These are phyloP conservation scores for Fagopyrum homotropicum DNA, from an alignment of 148 eudicot species.

Conservation along the genomic window DNA sequence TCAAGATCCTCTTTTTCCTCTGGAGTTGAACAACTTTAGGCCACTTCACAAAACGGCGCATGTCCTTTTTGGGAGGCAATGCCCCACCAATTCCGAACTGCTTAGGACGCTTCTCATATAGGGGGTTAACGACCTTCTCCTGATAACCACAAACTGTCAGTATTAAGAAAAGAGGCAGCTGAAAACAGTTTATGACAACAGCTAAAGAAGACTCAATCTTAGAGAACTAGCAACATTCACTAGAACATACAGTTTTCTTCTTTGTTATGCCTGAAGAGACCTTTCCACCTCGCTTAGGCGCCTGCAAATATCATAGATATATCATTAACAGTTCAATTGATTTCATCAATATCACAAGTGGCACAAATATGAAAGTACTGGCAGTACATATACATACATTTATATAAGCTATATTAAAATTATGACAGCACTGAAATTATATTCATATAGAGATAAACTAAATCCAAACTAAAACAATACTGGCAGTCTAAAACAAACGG, in stretches of 20 bases:
- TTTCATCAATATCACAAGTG: neutral
- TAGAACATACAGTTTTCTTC: constrained; percentile 32
- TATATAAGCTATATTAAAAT: neutral
- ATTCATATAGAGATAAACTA: too few species aligned
- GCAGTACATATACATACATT: too few species aligned
- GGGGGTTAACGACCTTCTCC: constrained; percentile 56
- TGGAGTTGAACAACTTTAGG: constrained; percentile 53
- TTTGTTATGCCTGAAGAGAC: constrained; percentile 19
- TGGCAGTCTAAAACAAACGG: neutral
- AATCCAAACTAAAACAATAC: neutral
- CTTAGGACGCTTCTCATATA: constrained; percentile 57
- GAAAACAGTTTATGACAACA: neutral
- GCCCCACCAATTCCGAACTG: constrained; percentile 71
- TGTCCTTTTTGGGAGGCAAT: constrained; percentile 64
- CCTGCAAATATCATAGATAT: constrained; percentile 18
- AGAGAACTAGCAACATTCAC: neutral
- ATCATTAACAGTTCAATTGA: neutral
- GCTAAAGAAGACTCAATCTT: neutral
- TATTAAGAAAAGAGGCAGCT: neutral
- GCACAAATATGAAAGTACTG: too few species aligned
- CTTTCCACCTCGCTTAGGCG: constrained; percentile 37
- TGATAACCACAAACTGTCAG: neutral
- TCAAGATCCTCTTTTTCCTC: constrained; percentile 55
- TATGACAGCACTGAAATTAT: neutral
- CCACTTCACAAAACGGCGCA: constrained; percentile 55